Conservation (phyloP, 345 rosid species). For the Heritiera fomes region DNA sequence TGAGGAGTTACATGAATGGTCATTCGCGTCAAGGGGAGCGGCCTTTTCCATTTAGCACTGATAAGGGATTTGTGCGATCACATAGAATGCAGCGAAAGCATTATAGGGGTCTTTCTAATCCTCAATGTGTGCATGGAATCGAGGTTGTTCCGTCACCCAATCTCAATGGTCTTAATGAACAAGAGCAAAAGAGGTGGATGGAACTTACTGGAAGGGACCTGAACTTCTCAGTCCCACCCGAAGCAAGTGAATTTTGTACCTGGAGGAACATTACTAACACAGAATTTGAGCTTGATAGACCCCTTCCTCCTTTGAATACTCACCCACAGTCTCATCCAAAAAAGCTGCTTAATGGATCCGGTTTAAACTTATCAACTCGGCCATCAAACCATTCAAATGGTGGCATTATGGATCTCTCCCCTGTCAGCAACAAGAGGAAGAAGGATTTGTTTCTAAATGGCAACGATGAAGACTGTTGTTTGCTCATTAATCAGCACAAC, state of each 20-base stretch:
- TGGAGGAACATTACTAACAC: slow-evolving; percentile 92
- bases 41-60: not conserved
- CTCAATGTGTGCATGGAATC: not conserved
- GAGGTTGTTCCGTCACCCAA: not conserved
- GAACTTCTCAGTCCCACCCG: slow-evolving; percentile 65
- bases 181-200: slow-evolving; percentile 17
- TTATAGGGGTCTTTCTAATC: not conserved
- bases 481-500: slow-evolving; percentile 46
- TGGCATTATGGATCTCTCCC: slow-evolving; percentile 63
- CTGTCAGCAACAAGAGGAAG: slow-evolving; percentile 67
- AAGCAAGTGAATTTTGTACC: slow-evolving; percentile 84
- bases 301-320: slow-evolving; percentile 49
- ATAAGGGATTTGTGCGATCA: not conserved
- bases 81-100: not conserved
- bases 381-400: slow-evolving; percentile 62
- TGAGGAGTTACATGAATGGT: too few relatives aligned
- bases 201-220: slow-evolving; percentile 89
- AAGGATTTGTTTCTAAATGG: slow-evolving; percentile 70
- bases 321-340: slow-evolving; percentile 52
- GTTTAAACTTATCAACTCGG: slow-evolving; percentile 75
- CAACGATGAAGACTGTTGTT: slow-evolving; percentile 57
- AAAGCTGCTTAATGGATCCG: slow-evolving; percentile 77
- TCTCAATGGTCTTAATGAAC: not conserved
- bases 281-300: slow-evolving; percentile 88
- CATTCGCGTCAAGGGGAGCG: not conserved